Base-by-base conservation (phyloP, 495 filamentous ascomycete species). In the Penicillium longicatenatum region DNA sequence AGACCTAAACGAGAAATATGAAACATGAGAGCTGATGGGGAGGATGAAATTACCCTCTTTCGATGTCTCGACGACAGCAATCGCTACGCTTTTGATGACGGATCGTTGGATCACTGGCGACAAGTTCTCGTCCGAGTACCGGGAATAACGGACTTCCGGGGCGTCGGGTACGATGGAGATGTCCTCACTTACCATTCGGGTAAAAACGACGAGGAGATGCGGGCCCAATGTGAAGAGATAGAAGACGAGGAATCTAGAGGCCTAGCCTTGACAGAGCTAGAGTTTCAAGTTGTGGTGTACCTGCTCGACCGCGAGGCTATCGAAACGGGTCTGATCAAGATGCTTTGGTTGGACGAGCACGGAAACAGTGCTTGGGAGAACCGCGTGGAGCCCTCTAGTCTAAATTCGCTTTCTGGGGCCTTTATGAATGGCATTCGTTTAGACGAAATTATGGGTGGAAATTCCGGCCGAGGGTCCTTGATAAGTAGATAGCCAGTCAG, bases 301-400 rank as follows among this genome's bases (percentile, higher is more conserved):
- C 52, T 60, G 44, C 20, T 55, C 17, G 57, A 51, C 29, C 51
- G 50, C 1, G 57, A 50, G 50, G 57, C 50, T 24, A 55, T 55
- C 21, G 52, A 49, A 43, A 50, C 31, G n/a, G 51, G 57, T 19
- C 50, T 60, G 41, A 50, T 55, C 16, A 55, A 55, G 51, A 43
- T 60, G 26, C 51, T 60, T 41, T 55, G 45, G 51, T 16, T 55
- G 42, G 57, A 60, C 14, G 57, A 60, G 43, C 57, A 60, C 54
- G 57, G 52, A 45, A 33, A 45, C n/a, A 50, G 20, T 60, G 44
- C 45, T 12, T 60, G 57, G 51, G 50, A 60, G n/a, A 54, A 55
- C 26, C 52, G 51, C 19, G 9, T 55, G 43, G 43, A 46, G 43
- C 43, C 43, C 43, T 46, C 43, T 24, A 46, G 43, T 8, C 26